Evolutionary conservation across 441 rosid species (phyloP).

Genomic region (Hura crepitans): DNA sequence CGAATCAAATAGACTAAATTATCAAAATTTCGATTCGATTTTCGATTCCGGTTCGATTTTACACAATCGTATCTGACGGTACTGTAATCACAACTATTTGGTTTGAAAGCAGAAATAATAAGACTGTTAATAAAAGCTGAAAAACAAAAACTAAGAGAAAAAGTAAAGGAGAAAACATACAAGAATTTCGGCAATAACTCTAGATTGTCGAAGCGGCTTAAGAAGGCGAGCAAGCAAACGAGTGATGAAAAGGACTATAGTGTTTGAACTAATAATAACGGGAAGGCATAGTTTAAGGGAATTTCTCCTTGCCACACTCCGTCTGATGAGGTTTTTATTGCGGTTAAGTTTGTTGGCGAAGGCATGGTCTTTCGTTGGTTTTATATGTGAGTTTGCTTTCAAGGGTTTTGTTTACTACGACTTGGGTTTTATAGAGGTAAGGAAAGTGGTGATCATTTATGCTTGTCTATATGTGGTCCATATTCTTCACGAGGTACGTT

Average conservation of each 20-base stretch:
- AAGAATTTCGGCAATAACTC: conserved; percentile 16
- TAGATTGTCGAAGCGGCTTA: conserved; percentile 21
- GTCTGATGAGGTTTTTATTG: conserved; percentile 14
- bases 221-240: conserved; percentile 16
- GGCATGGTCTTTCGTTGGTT: neutral
- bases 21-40: too few species aligned
- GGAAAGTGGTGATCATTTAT: too few species aligned
- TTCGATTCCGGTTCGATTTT: too few species aligned
- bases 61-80: too few species aligned
- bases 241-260: neutral
- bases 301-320: conserved; percentile 25
- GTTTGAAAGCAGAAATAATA: too few species aligned
- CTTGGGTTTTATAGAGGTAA: too few species aligned
- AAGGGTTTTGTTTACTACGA: neutral
- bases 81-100: too few species aligned
- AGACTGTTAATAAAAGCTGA: too few species aligned
- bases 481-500: too few species aligned
- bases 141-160: too few species aligned
- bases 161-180: neutral
- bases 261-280: conserved; percentile 13
- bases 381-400: neutral
- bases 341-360: neutral
- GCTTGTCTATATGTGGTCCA: too few species aligned
- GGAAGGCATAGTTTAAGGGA: conserved; percentile 20
- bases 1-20: too few species aligned